These are phyloP conservation scores for Daldinia grandis DNA, from an alignment of 495 filamentous ascomycete species.

Conservation along the genomic window DNA sequence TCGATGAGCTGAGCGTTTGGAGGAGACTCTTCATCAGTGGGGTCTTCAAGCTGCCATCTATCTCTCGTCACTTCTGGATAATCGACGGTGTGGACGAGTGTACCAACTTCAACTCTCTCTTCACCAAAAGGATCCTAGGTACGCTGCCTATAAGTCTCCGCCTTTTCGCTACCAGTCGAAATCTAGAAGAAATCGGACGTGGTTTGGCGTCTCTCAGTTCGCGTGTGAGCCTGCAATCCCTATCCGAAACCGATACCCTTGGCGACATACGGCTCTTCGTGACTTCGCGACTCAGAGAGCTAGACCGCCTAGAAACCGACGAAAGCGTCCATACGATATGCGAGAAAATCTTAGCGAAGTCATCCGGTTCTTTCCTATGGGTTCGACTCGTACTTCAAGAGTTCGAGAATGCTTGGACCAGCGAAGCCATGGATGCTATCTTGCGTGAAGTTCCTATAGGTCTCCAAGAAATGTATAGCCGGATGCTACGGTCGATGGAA, in stretches of 20 bases:
- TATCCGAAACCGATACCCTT: neutral
- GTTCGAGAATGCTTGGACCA: slow-evolving; percentile 40
- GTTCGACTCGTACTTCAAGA: slow-evolving; percentile 44
- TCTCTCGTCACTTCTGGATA: slow-evolving; percentile 17
- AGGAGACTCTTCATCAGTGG: slow-evolving; percentile 2
- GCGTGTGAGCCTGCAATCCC: neutral
- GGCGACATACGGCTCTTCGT: neutral
- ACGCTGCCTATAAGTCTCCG: neutral
- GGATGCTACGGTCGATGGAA: slow-evolving; percentile 41
- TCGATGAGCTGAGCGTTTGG: slow-evolving; percentile 3
- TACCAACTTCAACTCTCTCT: slow-evolving; percentile 2
- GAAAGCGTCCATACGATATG: slow-evolving; percentile 24
- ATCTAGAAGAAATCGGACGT: neutral
- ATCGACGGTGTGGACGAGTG: slow-evolving; percentile 20
- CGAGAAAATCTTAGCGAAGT: slow-evolving; percentile 45
- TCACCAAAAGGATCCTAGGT: neutral
- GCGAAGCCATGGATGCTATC: slow-evolving; percentile 42
- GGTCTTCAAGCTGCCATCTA: slow-evolving; percentile 1
- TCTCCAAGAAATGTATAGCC: slow-evolving; percentile 39
- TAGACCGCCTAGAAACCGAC: neutral
- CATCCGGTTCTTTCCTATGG: slow-evolving; percentile 50
- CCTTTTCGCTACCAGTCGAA: neutral
- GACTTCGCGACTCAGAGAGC: neutral
- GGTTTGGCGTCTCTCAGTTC: neutral
- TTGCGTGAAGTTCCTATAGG: slow-evolving; percentile 39